A percentile compares a stretch with the other conserved stretches of the same genome.
Evolutionary conservation across 2,329 filamentous ascomycete species (phyloP).

Genomic region (Fusarium phyllophilum): DNA sequence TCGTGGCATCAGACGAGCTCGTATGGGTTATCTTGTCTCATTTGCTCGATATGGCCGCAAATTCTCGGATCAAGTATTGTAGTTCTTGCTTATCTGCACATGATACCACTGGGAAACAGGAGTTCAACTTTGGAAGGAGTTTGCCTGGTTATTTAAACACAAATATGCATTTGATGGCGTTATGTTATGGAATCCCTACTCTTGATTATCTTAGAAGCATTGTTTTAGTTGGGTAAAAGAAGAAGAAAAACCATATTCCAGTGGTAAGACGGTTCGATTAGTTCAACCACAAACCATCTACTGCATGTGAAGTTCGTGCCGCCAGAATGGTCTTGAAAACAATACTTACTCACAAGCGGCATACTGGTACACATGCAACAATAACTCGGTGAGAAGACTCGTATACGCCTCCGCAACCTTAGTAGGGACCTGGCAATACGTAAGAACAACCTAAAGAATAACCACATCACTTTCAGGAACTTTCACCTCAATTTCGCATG

Average conservation of each 20-base stretch:
- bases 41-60: neutral
- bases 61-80: neutral
- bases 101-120: slow-evolving; percentile 25
- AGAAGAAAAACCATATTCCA: neutral
- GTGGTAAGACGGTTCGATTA: slow-evolving; percentile 2
- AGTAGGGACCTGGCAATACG: neutral
- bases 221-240: neutral
- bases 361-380: neutral
- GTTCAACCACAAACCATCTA: neutral
- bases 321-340: neutral
- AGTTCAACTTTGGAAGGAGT: slow-evolving; percentile 1
- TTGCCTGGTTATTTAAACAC: neutral
- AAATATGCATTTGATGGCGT: neutral
- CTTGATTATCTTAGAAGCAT: neutral
- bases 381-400: neutral
- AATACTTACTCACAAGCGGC: neutral
- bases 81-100: neutral
- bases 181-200: slow-evolving; percentile 24
- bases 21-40: slow-evolving; percentile 1
- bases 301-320: neutral
- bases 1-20: neutral
- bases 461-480: neutral
- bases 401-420: neutral
- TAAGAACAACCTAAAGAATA: neutral
- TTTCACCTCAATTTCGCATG: slow-evolving; percentile 17